A percentile compares a stretch with the other conserved stretches of the same genome.
phyloP scores from a whole-genome alignment of 108 stramenopile genomes.

The Parmales sp. region DNA sequence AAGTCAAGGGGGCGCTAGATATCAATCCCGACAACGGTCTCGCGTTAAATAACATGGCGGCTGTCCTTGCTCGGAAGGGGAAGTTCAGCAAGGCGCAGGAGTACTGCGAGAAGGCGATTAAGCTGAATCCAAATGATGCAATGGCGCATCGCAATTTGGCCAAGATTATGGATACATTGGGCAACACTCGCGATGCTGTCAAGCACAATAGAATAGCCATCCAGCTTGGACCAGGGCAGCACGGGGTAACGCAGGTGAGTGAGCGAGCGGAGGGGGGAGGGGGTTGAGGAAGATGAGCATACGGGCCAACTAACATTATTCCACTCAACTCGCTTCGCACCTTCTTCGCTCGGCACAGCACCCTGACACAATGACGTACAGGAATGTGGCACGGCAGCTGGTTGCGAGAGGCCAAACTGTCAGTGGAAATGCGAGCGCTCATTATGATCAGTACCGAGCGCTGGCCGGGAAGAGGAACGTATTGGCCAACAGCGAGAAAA shows the following conservation, averaged over 20 bases:
- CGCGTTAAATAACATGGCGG: constrained; percentile 11
- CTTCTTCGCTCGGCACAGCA: too few species aligned
- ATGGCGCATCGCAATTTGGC: background rate
- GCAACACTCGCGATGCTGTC: constrained; percentile 16
- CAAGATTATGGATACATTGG: constrained; percentile 1
- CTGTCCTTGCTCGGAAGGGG: constrained; percentile 7
- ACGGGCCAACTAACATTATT: too few species aligned
- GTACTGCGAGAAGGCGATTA: background rate
- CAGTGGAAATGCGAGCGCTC: background rate
- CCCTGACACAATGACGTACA: constrained; percentile 4
- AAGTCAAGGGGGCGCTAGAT: background rate
- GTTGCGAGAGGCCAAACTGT: constrained; percentile 1
- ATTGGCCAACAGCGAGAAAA: background rate
- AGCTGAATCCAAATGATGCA: background rate
- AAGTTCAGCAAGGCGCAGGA: constrained; percentile 6
- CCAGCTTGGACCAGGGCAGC: constrained; percentile 1
- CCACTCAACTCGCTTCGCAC: too few species aligned
- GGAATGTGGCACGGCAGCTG: constrained; percentile 1
- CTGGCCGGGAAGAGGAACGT: background rate
- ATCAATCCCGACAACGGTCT: background rate
- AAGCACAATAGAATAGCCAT: constrained; percentile 9
- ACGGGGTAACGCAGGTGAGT: background rate
- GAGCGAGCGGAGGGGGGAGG: too few species aligned
- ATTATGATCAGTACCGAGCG: constrained; percentile 12
- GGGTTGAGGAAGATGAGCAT: too few species aligned